Base-by-base conservation (phyloP, 106 monocot genomes). In the Chionographis japonica region DNA sequence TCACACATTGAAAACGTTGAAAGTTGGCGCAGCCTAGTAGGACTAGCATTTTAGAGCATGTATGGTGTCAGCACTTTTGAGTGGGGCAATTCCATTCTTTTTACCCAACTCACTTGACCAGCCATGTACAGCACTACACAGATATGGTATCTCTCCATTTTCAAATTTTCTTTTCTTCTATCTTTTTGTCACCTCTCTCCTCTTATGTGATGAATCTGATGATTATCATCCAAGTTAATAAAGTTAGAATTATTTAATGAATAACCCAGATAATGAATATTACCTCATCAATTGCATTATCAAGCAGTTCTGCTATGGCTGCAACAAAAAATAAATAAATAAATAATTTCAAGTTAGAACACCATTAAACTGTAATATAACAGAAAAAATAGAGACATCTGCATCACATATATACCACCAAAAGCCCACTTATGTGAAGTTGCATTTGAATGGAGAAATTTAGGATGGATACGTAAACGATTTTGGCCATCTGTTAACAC, bases 341-440 rank as follows among this genome's bases (percentile, higher is more conserved):
- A 17, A 65, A 27, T 6, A 15, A 57, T 13, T 2, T 59, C 43
- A 39, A 38, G 27, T 46, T 12, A 61, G 2, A 46, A 46, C 46
- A 46, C 46, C 5, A 56, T 54, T 27, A 7, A 27, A 68, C 12
- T 50, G 40, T 49, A 64, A 57, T 4, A 37, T 12, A 68, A 54
- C 37, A 42, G 3, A 37, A 52, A 18, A 43, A 5, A 59, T 12
- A 42, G 14, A 52, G 17, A 66, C 8, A 13, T 41, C 3, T 36
- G 60, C 38, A 62, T 4, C 17, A 61, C 14, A 61, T 17, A 38
- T 54, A 35, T 83, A 95, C 95, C 95, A 69, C 95, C 95, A 82
- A 95, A 91, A 60, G 81, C 91, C 95, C 95, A 95, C 72, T 95
- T 95, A 71, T 95, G 95, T 19, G 95, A 91, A 63, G 95, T 95